Base-by-base conservation (phyloP, 176 grass and related monocot genomes). In the Rhynchospora tenuis region DNA sequence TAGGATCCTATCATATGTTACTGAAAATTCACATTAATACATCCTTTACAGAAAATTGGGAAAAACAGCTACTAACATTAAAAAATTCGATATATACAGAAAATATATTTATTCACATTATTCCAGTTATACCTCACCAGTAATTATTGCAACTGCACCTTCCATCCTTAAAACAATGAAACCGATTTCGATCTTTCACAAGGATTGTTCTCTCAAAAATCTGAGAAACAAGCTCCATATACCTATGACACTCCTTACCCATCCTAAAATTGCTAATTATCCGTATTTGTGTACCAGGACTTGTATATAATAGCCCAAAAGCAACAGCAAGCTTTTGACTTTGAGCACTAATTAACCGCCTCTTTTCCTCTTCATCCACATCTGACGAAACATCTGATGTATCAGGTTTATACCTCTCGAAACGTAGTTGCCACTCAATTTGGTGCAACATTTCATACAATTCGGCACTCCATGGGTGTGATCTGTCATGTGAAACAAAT, bases 251-350 rank as follows among this genome's bases (percentile, higher is more conserved):
- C 31, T 97, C 90, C 9, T 83, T 86, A 67, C 90, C 87, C 87
- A 94, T 97, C 60, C 94, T 85, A 43, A 97, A 86, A 83, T 92
- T 97, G 54, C 88, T 94, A 9, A 90, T 83, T 28, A 97, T 52
- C 79, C 91, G 86, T 74, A 97, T 88, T 15, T 73, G 72, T 24
- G 65, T 52, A 26, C 84, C 54, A 4, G 91, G 64, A 77, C 86
- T 77, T 84, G 86, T 87, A 61, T 79, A 90, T 24, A 93, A 65
- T 58, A 97, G 82, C 20, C 87, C 88, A 67, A 94, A 97, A 64
- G 94, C 94, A 66, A 94, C 90, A 17, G 94, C 94, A 51, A 97
- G 91, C 88, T 97, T 94, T 84, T 97, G 91, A 81, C 94, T 94
- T 68, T 92, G 88, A 63, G 71, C 85, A 7, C 60, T 52, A 9